Conservation (phyloP, 73 alveolate species). For the Uronychia binucleata region DNA sequence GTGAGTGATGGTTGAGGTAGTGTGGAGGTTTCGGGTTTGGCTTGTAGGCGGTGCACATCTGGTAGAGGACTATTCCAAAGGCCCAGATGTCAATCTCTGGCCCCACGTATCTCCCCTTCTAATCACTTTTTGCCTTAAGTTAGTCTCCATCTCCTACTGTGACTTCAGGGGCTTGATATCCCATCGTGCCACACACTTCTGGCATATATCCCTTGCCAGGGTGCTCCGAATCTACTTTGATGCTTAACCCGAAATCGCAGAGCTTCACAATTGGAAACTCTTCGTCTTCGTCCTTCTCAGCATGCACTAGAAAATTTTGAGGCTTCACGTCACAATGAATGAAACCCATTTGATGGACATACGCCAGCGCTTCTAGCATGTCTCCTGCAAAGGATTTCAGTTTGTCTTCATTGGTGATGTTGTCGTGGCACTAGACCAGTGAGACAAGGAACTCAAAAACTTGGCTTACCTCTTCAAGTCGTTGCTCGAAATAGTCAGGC, state of each 20-base stretch:
- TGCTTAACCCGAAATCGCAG: conserved; percentile 83
- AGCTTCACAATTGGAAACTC: conserved; percentile 75
- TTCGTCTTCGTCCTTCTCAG: conserved; percentile 62
- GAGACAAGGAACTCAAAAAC: no score
- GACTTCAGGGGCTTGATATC: conserved; percentile 78
- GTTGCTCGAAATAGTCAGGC: conserved; percentile 55
- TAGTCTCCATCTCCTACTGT: conserved; percentile 6
- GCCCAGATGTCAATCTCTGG: conserved; percentile 59
- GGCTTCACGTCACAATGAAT: conserved; percentile 84
- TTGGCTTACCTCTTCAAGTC: conserved; percentile 30
- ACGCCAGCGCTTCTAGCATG: conserved; percentile 68
- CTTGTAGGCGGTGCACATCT: conserved; percentile 59
- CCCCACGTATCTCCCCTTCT: conserved; percentile 8
- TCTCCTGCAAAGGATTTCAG: conserved; percentile 58
- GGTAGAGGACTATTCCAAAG: conserved; percentile 48
- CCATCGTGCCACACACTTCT: conserved; percentile 70
- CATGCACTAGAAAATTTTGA: conserved; percentile 67
- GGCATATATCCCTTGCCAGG: conserved; percentile 57
- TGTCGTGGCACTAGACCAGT: conserved; percentile 10
- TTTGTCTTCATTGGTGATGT: conserved; percentile 54
- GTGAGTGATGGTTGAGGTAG: no score
- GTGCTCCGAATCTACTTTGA: conserved; percentile 28
- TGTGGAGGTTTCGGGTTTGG: no score
- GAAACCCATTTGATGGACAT: conserved; percentile 67
- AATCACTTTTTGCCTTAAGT: conserved; percentile 9